phyloP scores from a whole-genome alignment of 768 basidiomycete genomes.

The Hypholoma fasciculare region DNA sequence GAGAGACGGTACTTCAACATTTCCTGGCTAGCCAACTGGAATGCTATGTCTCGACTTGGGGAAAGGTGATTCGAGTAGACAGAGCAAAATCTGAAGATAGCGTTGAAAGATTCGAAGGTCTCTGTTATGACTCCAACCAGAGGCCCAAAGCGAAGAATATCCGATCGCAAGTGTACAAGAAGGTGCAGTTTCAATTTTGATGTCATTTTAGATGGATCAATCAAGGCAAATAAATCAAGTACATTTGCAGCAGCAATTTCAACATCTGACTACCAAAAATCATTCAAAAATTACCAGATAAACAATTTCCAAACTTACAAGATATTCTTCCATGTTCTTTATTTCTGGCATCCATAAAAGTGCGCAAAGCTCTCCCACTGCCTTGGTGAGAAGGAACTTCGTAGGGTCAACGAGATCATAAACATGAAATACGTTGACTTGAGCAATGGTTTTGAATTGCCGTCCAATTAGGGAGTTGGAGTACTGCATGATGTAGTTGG shows the following conservation, averaged over 20 bases:
- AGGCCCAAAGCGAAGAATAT: slow-evolving; percentile 37
- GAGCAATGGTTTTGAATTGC: slow-evolving; percentile 40
- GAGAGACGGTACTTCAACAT: slow-evolving; percentile 28
- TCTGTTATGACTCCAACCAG: slow-evolving; percentile 33
- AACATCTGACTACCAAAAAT: slow-evolving; percentile 25
- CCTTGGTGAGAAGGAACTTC: slow-evolving; percentile 27
- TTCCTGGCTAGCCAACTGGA: slow-evolving; percentile 28
- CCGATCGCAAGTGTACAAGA: slow-evolving; percentile 30
- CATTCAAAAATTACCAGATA: neutral
- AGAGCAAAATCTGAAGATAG: slow-evolving; percentile 38
- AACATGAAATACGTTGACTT: slow-evolving; percentile 36
- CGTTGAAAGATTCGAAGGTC: slow-evolving; percentile 41
- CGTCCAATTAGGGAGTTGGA: slow-evolving; percentile 39
- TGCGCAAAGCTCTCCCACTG: slow-evolving; percentile 32
- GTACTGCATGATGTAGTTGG: slow-evolving; percentile 44
- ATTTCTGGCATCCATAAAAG: slow-evolving; percentile 45
- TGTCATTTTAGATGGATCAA: slow-evolving; percentile 35
- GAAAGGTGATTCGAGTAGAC: slow-evolving; percentile 42
- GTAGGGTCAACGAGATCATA: slow-evolving; percentile 27
- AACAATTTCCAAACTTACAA: slow-evolving; percentile 19
- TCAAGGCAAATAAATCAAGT: slow-evolving; percentile 29
- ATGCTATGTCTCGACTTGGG: slow-evolving; percentile 42
- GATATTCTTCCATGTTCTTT: slow-evolving; percentile 32
- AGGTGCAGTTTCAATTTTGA: slow-evolving; percentile 37
- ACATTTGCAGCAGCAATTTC: slow-evolving; percentile 32